phyloP scores from a whole-genome alignment of 1,284 basidiomycete species.

The Takashimella tepidaria region DNA sequence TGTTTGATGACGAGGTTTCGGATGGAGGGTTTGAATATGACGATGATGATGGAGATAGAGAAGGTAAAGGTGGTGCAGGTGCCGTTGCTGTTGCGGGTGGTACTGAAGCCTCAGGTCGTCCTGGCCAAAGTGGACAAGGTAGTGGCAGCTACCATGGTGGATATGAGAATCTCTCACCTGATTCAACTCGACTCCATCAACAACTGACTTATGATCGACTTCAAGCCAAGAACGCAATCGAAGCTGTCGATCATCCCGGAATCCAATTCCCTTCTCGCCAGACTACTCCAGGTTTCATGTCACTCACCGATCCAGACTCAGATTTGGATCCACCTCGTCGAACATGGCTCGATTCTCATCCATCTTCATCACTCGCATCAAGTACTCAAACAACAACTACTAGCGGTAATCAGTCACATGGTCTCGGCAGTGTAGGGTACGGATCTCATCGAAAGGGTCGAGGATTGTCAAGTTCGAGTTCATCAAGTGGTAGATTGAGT shows the following conservation, averaged over 20 bases:
- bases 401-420: constrained; percentile 7
- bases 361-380: too few species aligned
- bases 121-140: not conserved
- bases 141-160: not conserved
- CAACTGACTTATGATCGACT: constrained; percentile 28
- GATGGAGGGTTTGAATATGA: constrained; percentile 36
- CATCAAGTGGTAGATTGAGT: constrained; percentile 25
- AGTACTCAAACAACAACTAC: too few species aligned
- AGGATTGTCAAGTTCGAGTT: constrained; percentile 34
- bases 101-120: constrained; percentile 3
- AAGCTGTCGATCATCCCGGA: constrained; percentile 20
- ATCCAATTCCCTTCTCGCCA: constrained; percentile 2
- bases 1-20: constrained; percentile 39
- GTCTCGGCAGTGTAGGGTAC: constrained; percentile 1
- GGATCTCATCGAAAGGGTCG: constrained; percentile 10
- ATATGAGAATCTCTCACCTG: not conserved
- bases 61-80: constrained; percentile 29
- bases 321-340: constrained; percentile 33
- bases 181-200: not conserved
- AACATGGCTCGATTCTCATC: constrained; percentile 24
- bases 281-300: constrained; percentile 3
- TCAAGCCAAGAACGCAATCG: constrained; percentile 32
- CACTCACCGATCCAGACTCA: constrained; percentile 7
- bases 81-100: constrained; percentile 31
- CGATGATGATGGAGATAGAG: constrained; percentile 23